Percentiles rank a stretch among this genome's conserved stretches.
Conservation (phyloP, 1,284 basidiomycete species). For the Ceratobasidium sp. region DNA sequence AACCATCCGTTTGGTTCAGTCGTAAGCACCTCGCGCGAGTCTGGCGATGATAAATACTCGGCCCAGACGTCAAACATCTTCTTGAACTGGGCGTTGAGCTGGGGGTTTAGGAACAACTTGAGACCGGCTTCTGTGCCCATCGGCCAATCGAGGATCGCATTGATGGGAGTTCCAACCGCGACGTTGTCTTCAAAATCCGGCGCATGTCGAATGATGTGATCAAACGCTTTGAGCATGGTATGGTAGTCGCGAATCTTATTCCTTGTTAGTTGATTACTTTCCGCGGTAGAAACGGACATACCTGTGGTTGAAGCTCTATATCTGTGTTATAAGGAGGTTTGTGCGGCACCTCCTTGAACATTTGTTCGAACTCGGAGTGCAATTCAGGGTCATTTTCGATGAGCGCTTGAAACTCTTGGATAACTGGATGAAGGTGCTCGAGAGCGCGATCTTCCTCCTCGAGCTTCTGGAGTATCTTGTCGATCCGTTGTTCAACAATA, state of each 20-base stretch:
- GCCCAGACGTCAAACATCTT: conserved; percentile 64
- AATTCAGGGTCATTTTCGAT: conserved; percentile 29
- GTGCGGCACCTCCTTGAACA: conserved; percentile 35
- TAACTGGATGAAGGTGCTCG: conserved; percentile 7
- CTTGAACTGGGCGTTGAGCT: conserved; percentile 59
- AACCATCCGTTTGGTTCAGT: conserved; percentile 62
- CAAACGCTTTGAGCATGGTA: conserved; percentile 61
- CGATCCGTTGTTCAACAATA: conserved; percentile 7
- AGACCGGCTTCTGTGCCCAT: conserved; percentile 65
- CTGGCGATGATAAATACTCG: conserved; percentile 61
- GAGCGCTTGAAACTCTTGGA: conserved; percentile 26
- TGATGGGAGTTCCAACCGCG: conserved; percentile 62
- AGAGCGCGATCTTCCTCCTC: not conserved
- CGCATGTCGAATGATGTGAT: conserved; percentile 60
- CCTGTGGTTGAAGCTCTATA: conserved; percentile 9
- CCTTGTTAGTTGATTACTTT: not conserved
- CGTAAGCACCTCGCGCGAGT: conserved; percentile 60
- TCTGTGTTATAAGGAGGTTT: conserved; percentile 32
- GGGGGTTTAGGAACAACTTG: conserved; percentile 60
- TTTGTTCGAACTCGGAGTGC: conserved; percentile 17
- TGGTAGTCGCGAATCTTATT: conserved; percentile 61
- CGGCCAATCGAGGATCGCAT: conserved; percentile 63
- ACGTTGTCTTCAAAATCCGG: conserved; percentile 58
- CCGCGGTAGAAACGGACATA: not conserved
- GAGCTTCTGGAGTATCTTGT: not conserved